Percentiles rank a stretch among this genome's conserved stretches.
Evolutionary conservation across 345 rosid genomes (phyloP).

Genomic region (Pugionium dolabratum): DNA sequence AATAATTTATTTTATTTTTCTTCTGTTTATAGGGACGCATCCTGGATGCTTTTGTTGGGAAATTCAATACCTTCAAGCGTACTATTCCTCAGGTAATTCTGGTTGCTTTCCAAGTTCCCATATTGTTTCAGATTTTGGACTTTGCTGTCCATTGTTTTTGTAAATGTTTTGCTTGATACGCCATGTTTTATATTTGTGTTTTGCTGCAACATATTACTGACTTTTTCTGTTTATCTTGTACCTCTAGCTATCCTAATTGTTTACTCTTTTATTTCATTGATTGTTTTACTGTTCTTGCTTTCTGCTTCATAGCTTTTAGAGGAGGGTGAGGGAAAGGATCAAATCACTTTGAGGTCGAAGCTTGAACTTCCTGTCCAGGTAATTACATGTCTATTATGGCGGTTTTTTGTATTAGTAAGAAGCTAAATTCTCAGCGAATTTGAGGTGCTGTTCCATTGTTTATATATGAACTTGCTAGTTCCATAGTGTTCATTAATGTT

Average conservation of each 20-base stretch:
- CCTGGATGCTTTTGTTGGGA: constrained; percentile 98
- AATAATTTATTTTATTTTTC: constrained; percentile 19
- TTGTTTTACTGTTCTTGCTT: constrained; percentile 30
- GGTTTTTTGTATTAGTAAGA: constrained; percentile 11
- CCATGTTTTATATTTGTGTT: not conserved
- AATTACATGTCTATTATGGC: constrained; percentile 28
- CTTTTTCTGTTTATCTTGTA: constrained; percentile 4
- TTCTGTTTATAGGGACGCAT: constrained; percentile 68
- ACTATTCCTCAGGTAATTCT: constrained; percentile 92
- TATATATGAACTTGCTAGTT: constrained; percentile 16
- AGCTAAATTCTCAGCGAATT: constrained; percentile 19
- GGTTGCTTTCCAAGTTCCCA: constrained; percentile 8
- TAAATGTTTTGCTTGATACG: constrained; percentile 22
- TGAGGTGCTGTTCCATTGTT: constrained; percentile 23
- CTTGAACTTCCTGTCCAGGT: constrained; percentile 99
- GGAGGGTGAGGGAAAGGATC: constrained; percentile 88
- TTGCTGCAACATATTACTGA: not conserved
- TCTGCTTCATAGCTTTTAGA: constrained; percentile 63
- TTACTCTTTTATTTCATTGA: constrained; percentile 27
- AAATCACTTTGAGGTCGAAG: constrained; percentile 80
- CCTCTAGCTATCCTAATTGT: constrained; percentile 16
- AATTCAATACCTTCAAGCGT: constrained; percentile 90
- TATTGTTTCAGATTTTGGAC: constrained; percentile 15
- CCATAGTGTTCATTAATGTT: constrained; percentile 1
- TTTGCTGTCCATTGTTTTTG: not conserved